A percentile compares a stretch with the other conserved stretches of the same genome.
These are phyloP conservation scores for Annulohypoxylon stygium DNA, from an alignment of 495 filamentous ascomycete genomes.

Conservation along the genomic window DNA sequence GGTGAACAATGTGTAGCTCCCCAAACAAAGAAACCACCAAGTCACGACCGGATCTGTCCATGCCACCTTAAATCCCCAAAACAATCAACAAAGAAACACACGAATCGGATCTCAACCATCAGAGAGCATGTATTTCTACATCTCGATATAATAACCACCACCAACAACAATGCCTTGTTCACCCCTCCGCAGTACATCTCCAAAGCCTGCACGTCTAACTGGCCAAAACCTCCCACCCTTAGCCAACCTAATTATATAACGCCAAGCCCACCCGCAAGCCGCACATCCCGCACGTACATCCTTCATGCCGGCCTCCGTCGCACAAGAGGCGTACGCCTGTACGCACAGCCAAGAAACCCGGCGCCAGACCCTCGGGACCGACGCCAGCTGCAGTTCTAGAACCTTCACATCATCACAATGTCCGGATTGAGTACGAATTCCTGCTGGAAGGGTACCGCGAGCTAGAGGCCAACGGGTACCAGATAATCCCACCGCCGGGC, in stretches of 20 bases:
- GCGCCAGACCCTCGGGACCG: constrained; percentile 15
- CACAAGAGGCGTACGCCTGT: constrained; percentile 30
- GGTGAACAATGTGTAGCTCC: neutral
- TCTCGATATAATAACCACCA: neutral
- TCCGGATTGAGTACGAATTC: constrained; percentile 12
- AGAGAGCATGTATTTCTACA: neutral
- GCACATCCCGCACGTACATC: neutral
- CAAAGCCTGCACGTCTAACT: no score
- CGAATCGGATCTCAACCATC: neutral
- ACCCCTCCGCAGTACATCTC: no score
- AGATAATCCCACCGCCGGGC: neutral
- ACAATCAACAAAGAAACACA: neutral
- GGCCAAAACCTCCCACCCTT: neutral
- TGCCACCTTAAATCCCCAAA: neutral
- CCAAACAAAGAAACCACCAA: neutral
- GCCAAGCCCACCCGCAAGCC: neutral
- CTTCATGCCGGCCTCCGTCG: constrained; percentile 32
- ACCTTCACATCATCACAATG: neutral
- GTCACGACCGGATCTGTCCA: neutral
- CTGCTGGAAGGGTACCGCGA: neutral
- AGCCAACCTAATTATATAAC: neutral
- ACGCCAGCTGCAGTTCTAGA: neutral
- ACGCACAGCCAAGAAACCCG: constrained; percentile 16
- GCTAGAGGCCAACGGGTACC: neutral
- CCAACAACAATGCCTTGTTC: constrained; percentile 1